A percentile compares a stretch with the other conserved stretches of the same genome.
Evolutionary conservation across 768 basidiomycete species (phyloP).

Genomic region (Lactifluus echinatus): DNA sequence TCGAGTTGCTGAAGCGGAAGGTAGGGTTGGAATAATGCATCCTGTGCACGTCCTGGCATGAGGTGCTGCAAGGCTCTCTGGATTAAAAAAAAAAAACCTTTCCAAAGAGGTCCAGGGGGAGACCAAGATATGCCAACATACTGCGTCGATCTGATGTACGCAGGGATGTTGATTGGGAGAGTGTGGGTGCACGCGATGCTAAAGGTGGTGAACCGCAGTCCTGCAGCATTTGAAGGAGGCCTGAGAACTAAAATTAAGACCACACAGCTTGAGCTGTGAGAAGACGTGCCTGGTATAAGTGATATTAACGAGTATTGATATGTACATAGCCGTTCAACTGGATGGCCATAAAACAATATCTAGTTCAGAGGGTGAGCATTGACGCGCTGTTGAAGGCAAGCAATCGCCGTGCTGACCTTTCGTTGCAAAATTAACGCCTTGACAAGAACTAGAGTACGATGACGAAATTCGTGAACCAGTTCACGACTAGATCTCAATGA

Average conservation of each 20-base stretch:
- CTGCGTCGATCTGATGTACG: constrained; percentile 85
- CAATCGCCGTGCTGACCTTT: constrained; percentile 43
- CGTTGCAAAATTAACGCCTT: constrained; percentile 94
- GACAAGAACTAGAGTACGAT: constrained; percentile 85
- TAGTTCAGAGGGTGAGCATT: constrained; percentile 27
- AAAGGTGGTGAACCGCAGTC: constrained; percentile 89
- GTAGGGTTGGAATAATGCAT: constrained; percentile 97
- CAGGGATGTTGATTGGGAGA: constrained; percentile 68
- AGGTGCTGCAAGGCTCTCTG: background rate
- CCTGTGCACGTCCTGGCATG: constrained; percentile 33
- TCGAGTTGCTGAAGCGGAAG: constrained; percentile 93
- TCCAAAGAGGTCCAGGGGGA: constrained; percentile 93
- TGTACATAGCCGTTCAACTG: constrained; percentile 91
- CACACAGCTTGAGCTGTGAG: background rate
- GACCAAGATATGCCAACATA: constrained; percentile 83
- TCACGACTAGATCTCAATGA: constrained; percentile 54
- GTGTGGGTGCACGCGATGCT: constrained; percentile 47
- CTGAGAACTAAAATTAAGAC: constrained; percentile 31
- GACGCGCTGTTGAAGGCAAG: background rate
- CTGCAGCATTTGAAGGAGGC: constrained; percentile 78
- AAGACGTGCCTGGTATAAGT: constrained; percentile 66
- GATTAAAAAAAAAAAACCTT: constrained; percentile 40
- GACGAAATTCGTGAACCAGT: constrained; percentile 87
- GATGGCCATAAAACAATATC: constrained; percentile 97
- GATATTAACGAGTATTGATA: constrained; percentile 98